A percentile compares a stretch with the other conserved stretches of the same genome.
Evolutionary conservation across 192 early-diverging fungal genomes (phyloP).

Genomic region (Coemansia pectinata): DNA sequence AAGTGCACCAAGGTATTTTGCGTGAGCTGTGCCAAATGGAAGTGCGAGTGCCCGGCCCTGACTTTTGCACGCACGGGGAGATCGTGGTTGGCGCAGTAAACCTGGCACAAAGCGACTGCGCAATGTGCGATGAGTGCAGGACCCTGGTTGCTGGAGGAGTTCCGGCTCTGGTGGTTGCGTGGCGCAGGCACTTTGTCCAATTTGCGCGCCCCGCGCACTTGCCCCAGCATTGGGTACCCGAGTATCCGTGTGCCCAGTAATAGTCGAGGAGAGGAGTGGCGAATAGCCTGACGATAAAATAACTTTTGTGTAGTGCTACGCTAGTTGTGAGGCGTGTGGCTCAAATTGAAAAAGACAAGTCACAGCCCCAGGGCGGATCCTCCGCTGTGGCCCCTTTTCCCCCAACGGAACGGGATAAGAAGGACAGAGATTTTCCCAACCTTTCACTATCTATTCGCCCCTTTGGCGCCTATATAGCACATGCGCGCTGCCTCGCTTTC

Average conservation of each 20-base stretch:
- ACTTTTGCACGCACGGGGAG: slow-evolving; percentile 41
- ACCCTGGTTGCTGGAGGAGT: slow-evolving; percentile 16
- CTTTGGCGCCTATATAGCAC: slow-evolving; percentile 1
- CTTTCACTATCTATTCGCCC: background rate
- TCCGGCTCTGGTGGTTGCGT: slow-evolving; percentile 22
- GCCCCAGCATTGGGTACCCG: slow-evolving; percentile 46
- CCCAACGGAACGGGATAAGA: slow-evolving; percentile 12
- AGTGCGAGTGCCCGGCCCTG: slow-evolving; percentile 31
- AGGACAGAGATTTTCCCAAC: slow-evolving; percentile 1
- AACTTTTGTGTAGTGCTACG: background rate
- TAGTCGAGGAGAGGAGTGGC: background rate
- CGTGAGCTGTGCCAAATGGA: slow-evolving; percentile 28
- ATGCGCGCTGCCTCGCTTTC: background rate
- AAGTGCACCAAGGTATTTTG: slow-evolving; percentile 6
- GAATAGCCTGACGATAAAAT: background rate
- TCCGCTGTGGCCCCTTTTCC: background rate
- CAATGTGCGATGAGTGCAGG: slow-evolving; percentile 27
- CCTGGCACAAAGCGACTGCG: background rate
- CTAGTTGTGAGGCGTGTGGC: background rate
- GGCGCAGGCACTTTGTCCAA: slow-evolving; percentile 51
- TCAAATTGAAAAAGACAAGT: background rate
- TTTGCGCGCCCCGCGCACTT: slow-evolving; percentile 26
- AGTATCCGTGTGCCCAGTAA: slow-evolving; percentile 9
- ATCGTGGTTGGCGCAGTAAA: slow-evolving; percentile 26
- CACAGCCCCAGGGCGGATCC: background rate